A percentile compares a stretch with the other conserved stretches of the same genome.
Evolutionary conservation across 495 filamentous ascomycete species (phyloP).

Genomic region (Penicillium lagena): DNA sequence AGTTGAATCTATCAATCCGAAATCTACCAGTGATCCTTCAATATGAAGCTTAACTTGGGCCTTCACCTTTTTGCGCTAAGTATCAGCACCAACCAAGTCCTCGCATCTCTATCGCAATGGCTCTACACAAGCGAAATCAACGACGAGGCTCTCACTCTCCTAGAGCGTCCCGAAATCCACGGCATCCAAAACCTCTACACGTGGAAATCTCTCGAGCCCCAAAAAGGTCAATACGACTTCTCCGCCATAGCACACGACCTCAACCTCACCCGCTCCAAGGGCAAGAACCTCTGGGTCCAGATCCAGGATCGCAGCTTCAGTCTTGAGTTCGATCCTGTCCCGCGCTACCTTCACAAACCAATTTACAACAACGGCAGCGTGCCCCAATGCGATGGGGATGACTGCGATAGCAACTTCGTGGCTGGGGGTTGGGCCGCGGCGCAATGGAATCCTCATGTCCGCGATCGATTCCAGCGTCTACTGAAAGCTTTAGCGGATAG

Average conservation of each 20-base stretch:
- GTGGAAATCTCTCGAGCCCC: constrained; percentile 1
- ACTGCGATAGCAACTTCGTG: neutral
- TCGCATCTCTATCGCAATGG: neutral
- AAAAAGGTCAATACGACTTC: neutral
- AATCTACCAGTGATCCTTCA: too few species aligned
- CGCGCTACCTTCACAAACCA: neutral
- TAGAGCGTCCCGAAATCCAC: neutral
- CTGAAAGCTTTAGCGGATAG: neutral
- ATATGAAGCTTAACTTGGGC: too few species aligned
- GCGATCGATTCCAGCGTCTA: neutral
- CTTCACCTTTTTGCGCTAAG: too few species aligned
- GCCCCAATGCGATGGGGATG: constrained; percentile 1
- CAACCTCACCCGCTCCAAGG: neutral
- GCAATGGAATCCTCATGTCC: constrained; percentile 1
- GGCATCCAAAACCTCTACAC: constrained; percentile 1
- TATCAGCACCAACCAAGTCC: too few species aligned
- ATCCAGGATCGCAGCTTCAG: neutral
- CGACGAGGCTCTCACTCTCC: neutral
- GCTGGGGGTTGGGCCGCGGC: constrained; percentile 1
- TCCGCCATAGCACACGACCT: constrained; percentile 1
- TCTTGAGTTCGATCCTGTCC: neutral
- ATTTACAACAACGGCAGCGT: constrained; percentile 2
- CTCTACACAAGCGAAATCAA: constrained; percentile 2
- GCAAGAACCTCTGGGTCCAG: constrained; percentile 1
- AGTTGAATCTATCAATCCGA: too few species aligned